These are phyloP conservation scores for Solanum chmielewskii DNA, from an alignment of 257 asterid genomes.

Conservation along the genomic window DNA sequence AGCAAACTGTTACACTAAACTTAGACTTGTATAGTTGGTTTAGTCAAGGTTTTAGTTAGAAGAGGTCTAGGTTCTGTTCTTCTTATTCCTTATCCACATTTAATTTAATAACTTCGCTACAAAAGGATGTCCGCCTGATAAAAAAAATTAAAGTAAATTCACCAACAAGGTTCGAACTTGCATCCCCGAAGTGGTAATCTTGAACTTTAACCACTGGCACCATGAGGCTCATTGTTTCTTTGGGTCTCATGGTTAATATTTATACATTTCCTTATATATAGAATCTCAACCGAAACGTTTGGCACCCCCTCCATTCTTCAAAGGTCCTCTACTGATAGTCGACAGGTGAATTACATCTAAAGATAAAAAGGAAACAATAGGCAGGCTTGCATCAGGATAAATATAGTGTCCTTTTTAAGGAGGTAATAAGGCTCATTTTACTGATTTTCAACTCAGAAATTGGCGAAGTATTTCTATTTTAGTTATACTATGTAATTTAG, in stretches of 20 bases:
- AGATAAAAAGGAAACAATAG: not conserved
- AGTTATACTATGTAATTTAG: not conserved
- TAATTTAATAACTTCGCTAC: not conserved
- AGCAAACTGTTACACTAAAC: not conserved
- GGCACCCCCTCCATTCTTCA: not conserved
- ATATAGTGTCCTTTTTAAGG: not conserved
- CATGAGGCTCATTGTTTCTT: not conserved
- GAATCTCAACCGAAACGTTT: not conserved
- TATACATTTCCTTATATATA: not conserved
- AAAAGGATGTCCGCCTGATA: not conserved
- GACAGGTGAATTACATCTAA: not conserved
- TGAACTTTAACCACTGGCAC: not conserved
- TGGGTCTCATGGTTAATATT: not conserved
- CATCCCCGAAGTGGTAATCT: not conserved
- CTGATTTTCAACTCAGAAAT: not conserved
- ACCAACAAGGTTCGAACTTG: not conserved
- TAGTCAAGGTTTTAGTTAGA: not conserved
- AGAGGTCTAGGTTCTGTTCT: not conserved
- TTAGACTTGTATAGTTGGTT: not conserved
- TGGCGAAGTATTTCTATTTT: not conserved
- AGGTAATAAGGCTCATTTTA: not conserved
- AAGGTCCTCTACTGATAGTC: not conserved
- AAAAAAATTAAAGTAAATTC: not conserved
- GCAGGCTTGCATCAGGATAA: not conserved
- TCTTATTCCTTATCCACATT: not conserved